Percentiles rank a stretch among this genome's conserved stretches.
phyloP scores from a whole-genome alignment of 257 asterid species.

The Plantago major region DNA sequence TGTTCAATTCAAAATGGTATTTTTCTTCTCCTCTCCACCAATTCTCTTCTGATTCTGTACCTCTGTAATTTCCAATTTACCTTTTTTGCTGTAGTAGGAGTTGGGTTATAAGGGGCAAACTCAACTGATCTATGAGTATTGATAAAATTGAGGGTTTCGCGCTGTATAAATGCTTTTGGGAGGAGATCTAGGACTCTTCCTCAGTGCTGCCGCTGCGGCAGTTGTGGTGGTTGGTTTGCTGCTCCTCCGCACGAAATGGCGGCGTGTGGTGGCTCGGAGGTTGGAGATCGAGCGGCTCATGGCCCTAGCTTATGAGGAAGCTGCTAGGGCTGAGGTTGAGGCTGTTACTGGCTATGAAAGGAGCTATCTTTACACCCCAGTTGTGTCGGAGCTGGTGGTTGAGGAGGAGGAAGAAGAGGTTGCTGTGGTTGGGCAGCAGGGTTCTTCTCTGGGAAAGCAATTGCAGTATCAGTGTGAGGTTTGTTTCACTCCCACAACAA shows the following conservation, averaged over 20 bases:
- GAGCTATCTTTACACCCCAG: conserved; percentile 8
- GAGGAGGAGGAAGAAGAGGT: conserved; percentile 5
- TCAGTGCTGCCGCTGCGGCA: conserved; percentile 31
- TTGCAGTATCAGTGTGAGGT: conserved; percentile 60
- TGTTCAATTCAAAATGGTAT: too few relatives aligned
- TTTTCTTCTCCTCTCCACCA: too few relatives aligned
- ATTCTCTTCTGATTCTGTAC: too few relatives aligned
- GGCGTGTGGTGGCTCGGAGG: conserved; percentile 45
- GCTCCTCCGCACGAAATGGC: conserved; percentile 58
- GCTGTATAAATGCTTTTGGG: conserved; percentile 31
- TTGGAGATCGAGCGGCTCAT: conserved; percentile 63
- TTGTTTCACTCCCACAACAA: conserved; percentile 57
- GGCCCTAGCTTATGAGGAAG: conserved; percentile 64
- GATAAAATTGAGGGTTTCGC: conserved; percentile 40
- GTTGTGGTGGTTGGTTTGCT: conserved; percentile 45
- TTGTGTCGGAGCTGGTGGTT: conserved; percentile 16
- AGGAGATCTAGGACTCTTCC: conserved; percentile 55
- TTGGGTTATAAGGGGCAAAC: background rate
- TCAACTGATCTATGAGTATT: background rate
- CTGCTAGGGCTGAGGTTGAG: conserved; percentile 62
- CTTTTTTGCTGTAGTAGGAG: too few relatives aligned
- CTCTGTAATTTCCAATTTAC: too few relatives aligned
- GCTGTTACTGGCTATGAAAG: conserved; percentile 27
- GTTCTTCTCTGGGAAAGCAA: conserved; percentile 24
- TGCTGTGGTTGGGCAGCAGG: conserved; percentile 8